phyloP scores from a whole-genome alignment of 2,329 filamentous ascomycete genomes.

The Xylariaceae sp. region DNA sequence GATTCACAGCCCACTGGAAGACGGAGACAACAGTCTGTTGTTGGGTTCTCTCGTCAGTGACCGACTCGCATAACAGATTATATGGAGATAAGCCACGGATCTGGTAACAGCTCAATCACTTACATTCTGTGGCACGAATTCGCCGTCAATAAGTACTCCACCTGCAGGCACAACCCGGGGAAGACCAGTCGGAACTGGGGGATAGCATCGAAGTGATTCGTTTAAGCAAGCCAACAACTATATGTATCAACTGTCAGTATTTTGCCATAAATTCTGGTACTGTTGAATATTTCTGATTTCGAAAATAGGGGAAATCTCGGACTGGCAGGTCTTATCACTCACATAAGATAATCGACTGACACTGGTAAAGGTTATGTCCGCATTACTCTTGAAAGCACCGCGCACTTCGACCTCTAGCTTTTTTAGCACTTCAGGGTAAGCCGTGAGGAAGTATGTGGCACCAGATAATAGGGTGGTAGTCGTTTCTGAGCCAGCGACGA shows the following conservation, averaged over 20 bases:
- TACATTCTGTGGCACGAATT: conserved; percentile 25
- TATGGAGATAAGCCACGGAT: neutral
- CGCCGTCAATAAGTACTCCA: conserved; percentile 23
- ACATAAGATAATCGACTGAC: conserved; percentile 34
- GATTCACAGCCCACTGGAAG: conserved; percentile 35
- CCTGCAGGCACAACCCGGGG: conserved; percentile 22
- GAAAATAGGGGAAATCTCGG: neutral
- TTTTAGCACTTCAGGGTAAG: conserved; percentile 30
- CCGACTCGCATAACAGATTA: neutral
- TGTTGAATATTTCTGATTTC: neutral
- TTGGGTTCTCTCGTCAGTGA: neutral
- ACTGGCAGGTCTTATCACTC: neutral
- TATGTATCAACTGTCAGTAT: neutral
- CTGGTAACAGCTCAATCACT: conserved; percentile 3
- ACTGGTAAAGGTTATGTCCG: conserved; percentile 37
- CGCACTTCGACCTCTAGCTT: conserved; percentile 38
- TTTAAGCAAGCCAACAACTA: conserved; percentile 38
- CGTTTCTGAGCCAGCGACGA: conserved; percentile 47
- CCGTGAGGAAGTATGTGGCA: conserved; percentile 36
- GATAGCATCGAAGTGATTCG: conserved; percentile 40
- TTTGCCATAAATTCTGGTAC: neutral
- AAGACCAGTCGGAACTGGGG: conserved; percentile 27
- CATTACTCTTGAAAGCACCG: conserved; percentile 32
- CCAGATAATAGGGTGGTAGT: conserved; percentile 42
- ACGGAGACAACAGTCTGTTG: conserved; percentile 33